Evolutionary conservation across 78 protist species (phyloP), one percentile per base, ranked within the genome.

Genomic region (Pigoraptor vietnamica): DNA sequence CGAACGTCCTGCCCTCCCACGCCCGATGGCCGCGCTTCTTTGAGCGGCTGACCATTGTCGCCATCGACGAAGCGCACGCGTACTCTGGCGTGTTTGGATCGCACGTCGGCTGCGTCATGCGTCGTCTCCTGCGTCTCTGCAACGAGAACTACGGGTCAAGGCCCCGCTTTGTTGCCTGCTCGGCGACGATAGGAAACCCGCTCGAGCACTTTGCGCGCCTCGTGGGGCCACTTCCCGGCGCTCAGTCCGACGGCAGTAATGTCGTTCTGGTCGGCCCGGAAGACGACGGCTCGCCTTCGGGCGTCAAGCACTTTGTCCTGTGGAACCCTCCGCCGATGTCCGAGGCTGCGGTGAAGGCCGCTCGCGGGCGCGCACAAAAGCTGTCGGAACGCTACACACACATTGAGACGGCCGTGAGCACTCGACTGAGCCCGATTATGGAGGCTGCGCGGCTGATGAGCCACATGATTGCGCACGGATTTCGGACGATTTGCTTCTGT

Each of bases 71-170:
- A 86, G 92, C 86, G 23, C 96, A 94, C 89, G 39, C 23, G 37
- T 94, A 94, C 88, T 0, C 33, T 0, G 96, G 96, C n/a, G 82
- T 33, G 32, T 93, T 94, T 84, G 96, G 96, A 2, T 33, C 94
- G 19, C 96, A 94, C 83, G 93, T 91, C 2, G 94, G 93, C 0
- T n/a, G 0, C 34, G 48, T 93, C 2, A 6, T 94, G 24, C 96
- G 96, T 21, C 93, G 96, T 0, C 55, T 94, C 23, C 91, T 40
- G 55, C 93, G 94, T 9, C 67, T 91, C 24, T 90, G 84, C 82
- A 35, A 32, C 39, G 67, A 34, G 29, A 10, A 21, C 93, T 89
- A 89, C 79, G 90, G 92, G 39, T 0, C 32, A 2, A 0, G 37
- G 35, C 92, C 91, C 23, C 39, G 32, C 24, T 92, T 82, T 48